Percentiles rank a stretch among this genome's conserved stretches.
phyloP scores from a whole-genome alignment of 1,284 basidiomycete species.

The Sanghuangporus baumii region DNA sequence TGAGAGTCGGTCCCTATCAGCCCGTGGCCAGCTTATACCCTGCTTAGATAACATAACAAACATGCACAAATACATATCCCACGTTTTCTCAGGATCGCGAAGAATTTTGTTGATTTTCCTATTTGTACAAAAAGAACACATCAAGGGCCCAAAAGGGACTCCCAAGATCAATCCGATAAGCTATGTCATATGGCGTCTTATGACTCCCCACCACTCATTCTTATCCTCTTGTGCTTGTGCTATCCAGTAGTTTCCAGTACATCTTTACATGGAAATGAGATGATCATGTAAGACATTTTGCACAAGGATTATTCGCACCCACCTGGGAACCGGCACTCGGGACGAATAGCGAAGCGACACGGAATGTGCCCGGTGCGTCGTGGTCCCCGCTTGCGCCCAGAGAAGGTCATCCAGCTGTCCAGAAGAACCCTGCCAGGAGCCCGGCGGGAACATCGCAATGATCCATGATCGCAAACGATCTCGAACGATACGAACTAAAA shows the following conservation, averaged over 20 bases:
- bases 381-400: background rate
- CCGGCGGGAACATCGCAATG: background rate
- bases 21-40: background rate
- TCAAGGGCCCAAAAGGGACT: background rate
- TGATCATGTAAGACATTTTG: background rate
- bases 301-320: background rate
- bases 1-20: background rate
- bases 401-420: background rate
- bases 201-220: background rate
- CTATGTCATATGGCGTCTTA: conserved; percentile 1
- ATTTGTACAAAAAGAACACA: background rate
- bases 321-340: background rate
- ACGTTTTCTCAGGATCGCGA: conserved; percentile 5
- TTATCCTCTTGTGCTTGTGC: background rate
- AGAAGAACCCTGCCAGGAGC: background rate
- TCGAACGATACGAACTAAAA: background rate
- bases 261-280: background rate
- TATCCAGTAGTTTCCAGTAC: background rate
- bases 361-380: background rate
- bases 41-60: conserved; percentile 1
- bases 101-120: background rate
- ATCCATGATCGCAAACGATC: background rate
- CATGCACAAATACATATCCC: background rate
- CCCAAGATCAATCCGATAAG: conserved; percentile 2
- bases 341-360: background rate